Evolutionary conservation across 257 asterid genomes (phyloP).

Genomic region (Solanum arcanum): DNA sequence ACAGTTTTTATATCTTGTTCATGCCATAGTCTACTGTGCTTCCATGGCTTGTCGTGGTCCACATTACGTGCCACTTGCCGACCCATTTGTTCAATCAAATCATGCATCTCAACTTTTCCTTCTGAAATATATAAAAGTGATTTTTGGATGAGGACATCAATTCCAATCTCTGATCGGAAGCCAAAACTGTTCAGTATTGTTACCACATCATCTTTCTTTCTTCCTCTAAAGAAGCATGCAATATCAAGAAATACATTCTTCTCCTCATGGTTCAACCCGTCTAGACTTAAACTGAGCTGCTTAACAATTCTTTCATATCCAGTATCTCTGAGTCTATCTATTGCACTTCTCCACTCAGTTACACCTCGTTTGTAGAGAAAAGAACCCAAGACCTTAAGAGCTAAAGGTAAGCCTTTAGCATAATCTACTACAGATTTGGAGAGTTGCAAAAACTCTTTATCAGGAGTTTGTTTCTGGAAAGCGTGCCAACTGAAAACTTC

Average conservation of each 20-base stretch:
- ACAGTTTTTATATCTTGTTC: neutral
- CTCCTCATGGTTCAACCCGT: neutral
- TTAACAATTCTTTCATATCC: neutral
- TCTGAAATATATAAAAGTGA: neutral
- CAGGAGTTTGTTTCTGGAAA: neutral
- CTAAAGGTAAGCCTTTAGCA: neutral
- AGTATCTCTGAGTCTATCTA: neutral
- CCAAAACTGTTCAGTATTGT: neutral
- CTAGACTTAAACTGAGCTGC: neutral
- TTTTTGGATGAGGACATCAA: neutral
- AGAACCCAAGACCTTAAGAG: slow-evolving; percentile 1
- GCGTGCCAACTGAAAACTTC: neutral
- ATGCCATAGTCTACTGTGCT: neutral
- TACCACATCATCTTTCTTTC: neutral
- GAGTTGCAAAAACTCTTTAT: neutral
- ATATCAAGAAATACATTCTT: neutral
- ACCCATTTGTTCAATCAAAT: neutral
- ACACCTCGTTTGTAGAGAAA: neutral
- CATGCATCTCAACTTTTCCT: neutral
- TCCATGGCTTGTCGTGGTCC: neutral
- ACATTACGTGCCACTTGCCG: neutral
- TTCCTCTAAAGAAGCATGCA: slow-evolving; percentile 1
- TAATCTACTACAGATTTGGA: neutral
- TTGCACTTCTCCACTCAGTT: neutral
- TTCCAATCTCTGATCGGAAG: neutral